Conservation (phyloP, 2,329 filamentous ascomycete species). For the Claviceps arundinis region DNA sequence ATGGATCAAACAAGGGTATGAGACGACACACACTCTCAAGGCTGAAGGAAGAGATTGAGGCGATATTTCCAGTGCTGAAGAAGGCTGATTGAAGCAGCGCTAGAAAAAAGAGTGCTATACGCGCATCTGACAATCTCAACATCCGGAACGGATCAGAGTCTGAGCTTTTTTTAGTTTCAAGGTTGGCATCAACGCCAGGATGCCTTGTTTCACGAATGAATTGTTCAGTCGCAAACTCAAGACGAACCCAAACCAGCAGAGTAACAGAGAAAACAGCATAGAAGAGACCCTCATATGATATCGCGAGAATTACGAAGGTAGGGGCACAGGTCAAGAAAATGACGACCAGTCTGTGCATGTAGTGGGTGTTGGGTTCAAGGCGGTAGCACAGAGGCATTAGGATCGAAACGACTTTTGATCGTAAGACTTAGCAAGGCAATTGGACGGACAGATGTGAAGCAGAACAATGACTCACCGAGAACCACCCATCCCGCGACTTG, state of each 20-base stretch:
- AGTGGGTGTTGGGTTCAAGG: conserved; percentile 69
- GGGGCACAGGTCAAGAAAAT: conserved; percentile 90
- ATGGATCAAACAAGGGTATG: conserved; percentile 85
- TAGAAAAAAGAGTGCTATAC: conserved; percentile 89
- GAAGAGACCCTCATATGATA: conserved; percentile 94
- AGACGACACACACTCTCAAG: conserved; percentile 80
- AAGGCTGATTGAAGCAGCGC: conserved; percentile 90
- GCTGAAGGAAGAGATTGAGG: conserved; percentile 85
- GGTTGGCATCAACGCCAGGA: not conserved
- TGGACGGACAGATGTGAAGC: not conserved
- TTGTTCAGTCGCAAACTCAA: conserved; percentile 39
- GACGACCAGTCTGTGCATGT: conserved; percentile 76
- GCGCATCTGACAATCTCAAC: conserved; percentile 68
- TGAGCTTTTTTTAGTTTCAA: not conserved
- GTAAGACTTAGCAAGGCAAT: not conserved
- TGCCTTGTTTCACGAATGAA: not conserved
- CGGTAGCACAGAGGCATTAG: conserved; percentile 71
- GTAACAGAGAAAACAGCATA: conserved; percentile 80
- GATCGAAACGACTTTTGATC: conserved; percentile 50
- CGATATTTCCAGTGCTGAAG: conserved; percentile 93
- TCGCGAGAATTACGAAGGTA: conserved; percentile 88
- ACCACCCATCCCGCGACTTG: conserved; percentile 77
- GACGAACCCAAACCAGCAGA: conserved; percentile 77
- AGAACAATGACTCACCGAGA: conserved; percentile 39
- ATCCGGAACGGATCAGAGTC: conserved; percentile 36